A percentile compares a stretch with the other conserved stretches of the same genome.
Conservation (phyloP, 805 yeast genomes). For the Huiozyma sinensis region DNA sequence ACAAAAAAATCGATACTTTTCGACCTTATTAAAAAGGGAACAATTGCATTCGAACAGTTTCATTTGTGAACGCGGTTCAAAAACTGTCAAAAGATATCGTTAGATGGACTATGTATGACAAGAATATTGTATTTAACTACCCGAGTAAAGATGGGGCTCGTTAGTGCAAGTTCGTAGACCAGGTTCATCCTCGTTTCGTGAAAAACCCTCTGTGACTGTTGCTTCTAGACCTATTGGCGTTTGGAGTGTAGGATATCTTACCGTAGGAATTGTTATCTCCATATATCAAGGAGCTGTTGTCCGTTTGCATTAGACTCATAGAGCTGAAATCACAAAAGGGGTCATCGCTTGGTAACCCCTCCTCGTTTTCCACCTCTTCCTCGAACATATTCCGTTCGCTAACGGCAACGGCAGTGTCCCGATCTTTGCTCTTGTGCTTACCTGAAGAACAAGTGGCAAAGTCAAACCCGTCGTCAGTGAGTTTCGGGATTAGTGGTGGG, state of each 20-base stretch:
- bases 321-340: slow-evolving; percentile 82
- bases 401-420: slow-evolving; percentile 15
- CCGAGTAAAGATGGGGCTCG: too few species aligned
- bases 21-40: too few species aligned
- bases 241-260: slow-evolving; percentile 32
- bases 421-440: slow-evolving; percentile 13
- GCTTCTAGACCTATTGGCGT: slow-evolving; percentile 30
- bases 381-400: slow-evolving; percentile 23
- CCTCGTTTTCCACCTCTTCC: slow-evolving; percentile 26
- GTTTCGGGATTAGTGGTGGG: slow-evolving; percentile 91
- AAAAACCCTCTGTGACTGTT: slow-evolving; percentile 31
- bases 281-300: slow-evolving; percentile 40
- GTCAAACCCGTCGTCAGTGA: slow-evolving; percentile 42
- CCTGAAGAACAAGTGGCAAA: slow-evolving; percentile 29
- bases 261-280: slow-evolving; percentile 35
- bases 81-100: too few species aligned
- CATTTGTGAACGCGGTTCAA: too few species aligned
- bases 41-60: too few species aligned
- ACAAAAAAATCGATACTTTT: too few species aligned
- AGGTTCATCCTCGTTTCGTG: slow-evolving; percentile 12
- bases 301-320: slow-evolving; percentile 71
- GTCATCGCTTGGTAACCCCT: slow-evolving; percentile 37
- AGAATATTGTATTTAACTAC: too few species aligned
- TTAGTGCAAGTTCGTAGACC: too few species aligned
- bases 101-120: too few species aligned